phyloP scores from a whole-genome alignment of 139 green algal species.

The Desmodesmus armatus region DNA sequence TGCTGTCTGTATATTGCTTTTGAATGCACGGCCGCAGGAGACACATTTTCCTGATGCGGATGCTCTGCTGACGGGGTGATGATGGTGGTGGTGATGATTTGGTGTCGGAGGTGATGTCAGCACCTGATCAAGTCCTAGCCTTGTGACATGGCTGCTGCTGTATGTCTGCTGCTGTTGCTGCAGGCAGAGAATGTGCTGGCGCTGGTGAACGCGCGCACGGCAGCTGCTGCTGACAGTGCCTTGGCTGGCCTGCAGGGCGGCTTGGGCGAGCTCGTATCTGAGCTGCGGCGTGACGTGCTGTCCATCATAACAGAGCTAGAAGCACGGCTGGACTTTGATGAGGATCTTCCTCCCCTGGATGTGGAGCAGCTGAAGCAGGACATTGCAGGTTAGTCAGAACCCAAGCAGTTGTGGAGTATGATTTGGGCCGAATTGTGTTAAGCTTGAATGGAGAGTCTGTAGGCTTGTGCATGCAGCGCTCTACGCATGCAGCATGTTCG shows the following conservation, averaged over 20 bases:
- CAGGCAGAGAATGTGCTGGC: slow-evolving; percentile 90
- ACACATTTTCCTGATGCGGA: too few relatives aligned
- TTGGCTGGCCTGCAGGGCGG: slow-evolving; percentile 85
- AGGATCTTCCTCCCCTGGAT: slow-evolving; percentile 91
- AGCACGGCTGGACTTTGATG: slow-evolving; percentile 93
- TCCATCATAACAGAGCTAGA: slow-evolving; percentile 92
- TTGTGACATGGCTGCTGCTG: neutral
- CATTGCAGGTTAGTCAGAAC: slow-evolving; percentile 45
- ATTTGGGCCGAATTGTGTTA: too few relatives aligned
- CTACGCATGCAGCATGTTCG: too few relatives aligned
- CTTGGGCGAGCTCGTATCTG: slow-evolving; percentile 69
- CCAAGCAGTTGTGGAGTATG: slow-evolving; percentile 45
- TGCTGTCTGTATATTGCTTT: too few relatives aligned
- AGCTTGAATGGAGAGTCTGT: too few relatives aligned
- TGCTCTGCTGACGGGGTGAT: too few relatives aligned
- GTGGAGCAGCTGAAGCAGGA: slow-evolving; percentile 51
- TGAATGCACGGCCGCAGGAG: too few relatives aligned
- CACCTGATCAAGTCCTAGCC: neutral
- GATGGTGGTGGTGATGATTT: too few relatives aligned
- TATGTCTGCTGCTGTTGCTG: neutral
- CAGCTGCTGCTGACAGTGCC: slow-evolving; percentile 88
- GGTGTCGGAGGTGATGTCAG: too few relatives aligned
- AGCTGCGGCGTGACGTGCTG: slow-evolving; percentile 66
- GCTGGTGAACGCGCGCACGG: slow-evolving; percentile 87
- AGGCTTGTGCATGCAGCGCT: too few relatives aligned